Evolutionary conservation across 2,329 filamentous ascomycete genomes (phyloP), one percentile per base, ranked within the genome.

Genomic region (Byssochlamys sp.): DNA sequence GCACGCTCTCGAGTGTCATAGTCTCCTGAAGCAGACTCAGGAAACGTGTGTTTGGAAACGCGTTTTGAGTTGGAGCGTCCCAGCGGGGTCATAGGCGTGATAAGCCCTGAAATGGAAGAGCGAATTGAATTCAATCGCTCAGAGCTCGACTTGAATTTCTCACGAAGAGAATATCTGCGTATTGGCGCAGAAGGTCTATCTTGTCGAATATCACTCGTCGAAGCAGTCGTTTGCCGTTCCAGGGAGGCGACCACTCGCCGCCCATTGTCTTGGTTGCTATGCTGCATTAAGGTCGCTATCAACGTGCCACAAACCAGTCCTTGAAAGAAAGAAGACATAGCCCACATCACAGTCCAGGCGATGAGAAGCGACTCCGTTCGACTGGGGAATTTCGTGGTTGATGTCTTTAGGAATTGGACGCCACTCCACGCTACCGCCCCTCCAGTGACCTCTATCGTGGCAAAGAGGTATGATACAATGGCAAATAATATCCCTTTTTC

Each of bases 261-360:
- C 66, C 66, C 70, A 52, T 58, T 59, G 25, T 51, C 59, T 59
- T 39, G 54, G 39, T 33, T 6, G 12, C 54, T 49, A n/a, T 56
- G 55, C 52, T 51, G 58, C 25, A 53, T 57, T 57, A 64, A 35
- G 26, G 60, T 59, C 4, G 61, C 59, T 45, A 69, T 56, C n/a
- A 71, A 55, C 50, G 62, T 65, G 10, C 69, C 69, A 53, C 64
- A 70, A 52, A 70, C 67, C 3, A 69, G 52, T 12, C 67, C 66
- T 55, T 74, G 67, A 2, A 58, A 54, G 10, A 73, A 65, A 9
- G 73, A 60, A 1, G 71, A 71, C 2, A 71, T 54, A 2, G 64
- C 63, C 70, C 71, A 73, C 39, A 71, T 59, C 9, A 71, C 66
- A 56, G 74, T 73, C 49, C 76, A 73, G 24, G 67, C 67, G 31